Base-by-base conservation (phyloP, 768 basidiomycete species). In the Fibroporia radiculosa region DNA sequence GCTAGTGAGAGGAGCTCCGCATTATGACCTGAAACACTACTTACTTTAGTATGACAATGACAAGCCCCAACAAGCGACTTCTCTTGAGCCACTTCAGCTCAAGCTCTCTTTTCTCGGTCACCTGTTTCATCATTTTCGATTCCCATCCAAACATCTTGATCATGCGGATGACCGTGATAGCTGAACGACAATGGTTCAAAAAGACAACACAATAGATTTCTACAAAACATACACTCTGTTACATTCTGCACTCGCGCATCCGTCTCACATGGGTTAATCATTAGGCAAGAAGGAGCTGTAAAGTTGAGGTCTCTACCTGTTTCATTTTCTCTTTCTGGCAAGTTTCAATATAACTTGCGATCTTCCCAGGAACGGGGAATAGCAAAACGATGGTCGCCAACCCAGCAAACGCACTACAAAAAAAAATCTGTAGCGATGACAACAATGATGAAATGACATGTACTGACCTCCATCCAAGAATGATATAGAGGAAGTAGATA, bases 81-180 rank as follows among this genome's bases (percentile, higher is more conserved):
- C 72, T 74, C 66, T 73, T 73, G 28, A 81, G 65, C 60, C 71
- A 72, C 6, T 53, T 47, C 13, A 90, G 62, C 59, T 90, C 86
- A 8, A 73, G 72, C 36, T 80, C 74, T 44, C 86, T 73, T 54
- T 76, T 77, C 20, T 68, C 68, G 16, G 70, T 63, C 26, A 90
- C 66, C 38, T 69, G 68, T 13, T 71, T 61, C 25, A 72, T 64
- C 55, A 83, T 73, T 41, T 73, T 70, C 5, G 41, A 44, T 44
- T 72, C 70, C 69, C 61, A 66, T n/a, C 63, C 66, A 42, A 73
- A 76, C 50, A 74, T 60, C 58, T 75, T 75, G 55, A 73, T 62
- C 66, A 74, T 72, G 18, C 72, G 65, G 5, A 73, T 58, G 18
- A 66, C 58, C 22, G 49, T 57, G 48, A 68, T 53, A 14, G 57